phyloP scores from a whole-genome alignment of 1,139 yeast species.

The Zhuliangozyma blackwelliae region DNA sequence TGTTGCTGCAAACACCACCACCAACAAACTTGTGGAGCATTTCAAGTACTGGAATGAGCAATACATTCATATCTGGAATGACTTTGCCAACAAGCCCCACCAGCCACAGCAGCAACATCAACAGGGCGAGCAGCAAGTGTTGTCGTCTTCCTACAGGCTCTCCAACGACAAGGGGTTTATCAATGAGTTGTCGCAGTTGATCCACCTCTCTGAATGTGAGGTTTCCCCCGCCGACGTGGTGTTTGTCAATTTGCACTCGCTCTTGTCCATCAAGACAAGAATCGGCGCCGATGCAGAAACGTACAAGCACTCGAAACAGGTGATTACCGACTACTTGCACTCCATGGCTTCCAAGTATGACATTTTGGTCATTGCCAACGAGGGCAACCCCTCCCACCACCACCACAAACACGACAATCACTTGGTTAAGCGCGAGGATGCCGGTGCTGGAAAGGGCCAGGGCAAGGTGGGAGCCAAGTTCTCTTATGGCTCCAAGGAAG shows the following conservation, averaged over 20 bases:
- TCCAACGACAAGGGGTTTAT: slow-evolving; percentile 45
- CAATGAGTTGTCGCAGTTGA: slow-evolving; percentile 45
- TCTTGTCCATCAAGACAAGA: slow-evolving; percentile 37
- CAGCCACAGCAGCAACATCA: no score
- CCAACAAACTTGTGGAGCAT: slow-evolving; percentile 23
- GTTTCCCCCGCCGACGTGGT: slow-evolving; percentile 17
- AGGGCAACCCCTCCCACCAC: slow-evolving; percentile 11
- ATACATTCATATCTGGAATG: slow-evolving; percentile 33
- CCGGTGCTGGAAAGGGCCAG: not conserved
- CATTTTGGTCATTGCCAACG: slow-evolving; percentile 23
- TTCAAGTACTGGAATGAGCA: slow-evolving; percentile 31
- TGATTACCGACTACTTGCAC: slow-evolving; percentile 26
- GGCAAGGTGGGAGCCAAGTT: not conserved
- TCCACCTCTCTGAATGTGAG: slow-evolving; percentile 24
- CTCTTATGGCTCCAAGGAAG: slow-evolving; percentile 39
- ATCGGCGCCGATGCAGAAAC: slow-evolving; percentile 40
- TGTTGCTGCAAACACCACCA: slow-evolving; percentile 18
- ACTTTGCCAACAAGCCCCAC: slow-evolving; percentile 14
- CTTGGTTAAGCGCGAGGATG: not conserved
- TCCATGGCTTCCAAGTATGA: slow-evolving; percentile 26
- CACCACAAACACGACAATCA: slow-evolving; percentile 10
- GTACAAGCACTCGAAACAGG: slow-evolving; percentile 30
- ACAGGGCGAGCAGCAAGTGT: slow-evolving; percentile 4
- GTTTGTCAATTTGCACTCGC: slow-evolving; percentile 37
- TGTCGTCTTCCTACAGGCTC: slow-evolving; percentile 14